Evolutionary conservation across 768 basidiomycete genomes (phyloP), one percentile per base, ranked within the genome.

Genomic region (Glaciozyma martinii): DNA sequence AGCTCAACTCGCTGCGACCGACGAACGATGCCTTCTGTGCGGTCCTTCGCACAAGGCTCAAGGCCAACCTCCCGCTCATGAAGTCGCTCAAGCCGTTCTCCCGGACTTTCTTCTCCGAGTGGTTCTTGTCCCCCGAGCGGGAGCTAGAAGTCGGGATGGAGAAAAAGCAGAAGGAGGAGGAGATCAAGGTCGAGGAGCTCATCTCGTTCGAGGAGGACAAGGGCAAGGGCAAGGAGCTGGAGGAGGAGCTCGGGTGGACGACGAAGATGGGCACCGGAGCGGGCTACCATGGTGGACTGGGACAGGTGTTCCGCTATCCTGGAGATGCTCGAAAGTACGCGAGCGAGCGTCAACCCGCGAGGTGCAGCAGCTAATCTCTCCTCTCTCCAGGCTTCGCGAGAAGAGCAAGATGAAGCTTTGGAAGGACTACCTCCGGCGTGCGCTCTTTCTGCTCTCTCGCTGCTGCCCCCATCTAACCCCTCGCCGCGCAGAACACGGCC

Each of bases 341-440:
- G 53, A 55, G 52, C n/a, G 46, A 21, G 46, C 16, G 46, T 25
- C 21, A 25, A 47, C 46, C 3, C 21, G 3, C 10, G 9, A 21
- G 32, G 32, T 12, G 25, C 32, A 9, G 12, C 1, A 4, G 37
- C 54, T 61, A 18, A 43, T 56, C 12, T 13, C n/a, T 5, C 43
- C 27, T 19, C 43, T 32, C 43, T 56, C 32, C 66, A 90, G 90
- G 77, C 79, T 94, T 56, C 83, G 89, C 25, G 90, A 94, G 78
- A 87, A 87, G 40, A 90, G 88, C 16, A 99, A 99, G 78, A 86
- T 94, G 71, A 95, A 95, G 77, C 81, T 98, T 21, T 99, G 94
- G 94, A 86, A 86, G 18, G 82, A 84, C 42, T 98, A 98, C 75
- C 81, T 97, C 27, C 80, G 81, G 72, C 79, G 90, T 93, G 72